Base-by-base conservation (phyloP, 73 alveolate genomes). In the Symbiodinium pilosum region DNA sequence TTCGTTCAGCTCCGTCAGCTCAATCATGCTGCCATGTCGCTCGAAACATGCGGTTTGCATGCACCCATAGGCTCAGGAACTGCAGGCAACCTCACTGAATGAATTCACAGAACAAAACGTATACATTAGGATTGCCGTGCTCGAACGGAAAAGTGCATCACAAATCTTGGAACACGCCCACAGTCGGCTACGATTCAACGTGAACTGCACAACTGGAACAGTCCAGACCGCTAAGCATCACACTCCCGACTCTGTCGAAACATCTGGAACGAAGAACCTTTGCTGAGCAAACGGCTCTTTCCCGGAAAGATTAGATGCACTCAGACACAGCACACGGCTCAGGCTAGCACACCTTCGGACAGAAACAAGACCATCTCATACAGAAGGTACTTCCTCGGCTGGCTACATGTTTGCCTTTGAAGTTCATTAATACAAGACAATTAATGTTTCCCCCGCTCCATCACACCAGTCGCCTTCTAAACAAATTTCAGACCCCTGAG, bases 1-100 rank as follows among this genome's bases (percentile, higher is more conserved):
- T 6, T 64, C n/a, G n/a, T n/a, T n/a, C n/a, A n/a, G n/a, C n/a
- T n/a, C n/a, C n/a, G n/a, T n/a, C n/a, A n/a, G n/a, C 38, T 26
- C 77, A 26, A 14, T 26, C 2, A 8, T 64, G 77, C 77, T 26
- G 32, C 77, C 77, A 26, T 26, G 77, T 16, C 40, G 39, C 96
- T 51, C 96, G 56, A 68, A 89, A 68, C 96, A 89, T 89, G 77
- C 96, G 96, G 54, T 89, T 89, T 28, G 96, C 96, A 68, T 89
- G 96, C 44, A 89, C 96, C 96, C 96, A 89, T 47, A 89, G 34
- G 42, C 87, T 89, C 87, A 89, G 39, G 96, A 89, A 89, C 52
- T 89, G 96, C 84, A 89, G 51, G 26, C 16, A 68, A 34, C 96
- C 96, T 89, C n/a, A 43, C 83, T 14, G 18, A 24, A 21, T 24